A percentile compares a stretch with the other conserved stretches of the same genome.
These are phyloP conservation scores for Diplocarpon mali DNA, from an alignment of 2,329 filamentous ascomycete genomes.

Conservation along the genomic window DNA sequence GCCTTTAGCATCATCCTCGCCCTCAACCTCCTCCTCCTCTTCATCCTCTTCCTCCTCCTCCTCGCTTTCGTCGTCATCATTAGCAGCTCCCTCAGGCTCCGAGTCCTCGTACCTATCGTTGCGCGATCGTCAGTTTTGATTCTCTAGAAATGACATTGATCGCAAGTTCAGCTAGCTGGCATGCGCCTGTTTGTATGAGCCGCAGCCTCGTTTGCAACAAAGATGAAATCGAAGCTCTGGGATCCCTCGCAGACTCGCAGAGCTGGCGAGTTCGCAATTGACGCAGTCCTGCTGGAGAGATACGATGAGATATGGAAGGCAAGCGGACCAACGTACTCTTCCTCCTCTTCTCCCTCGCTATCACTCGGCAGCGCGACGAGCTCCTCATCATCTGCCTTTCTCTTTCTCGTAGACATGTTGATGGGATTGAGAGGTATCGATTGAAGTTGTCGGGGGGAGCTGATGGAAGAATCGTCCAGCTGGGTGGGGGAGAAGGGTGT, in stretches of 20 bases:
- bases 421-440: background rate
- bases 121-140: constrained; percentile 8
- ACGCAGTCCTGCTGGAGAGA: background rate
- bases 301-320: background rate
- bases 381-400: constrained; percentile 25
- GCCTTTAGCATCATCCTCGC: constrained; percentile 16
- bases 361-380: constrained; percentile 24
- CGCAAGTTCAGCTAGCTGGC: constrained; percentile 2
- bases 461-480: background rate
- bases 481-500: background rate
- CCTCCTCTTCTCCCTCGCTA: constrained; percentile 22
- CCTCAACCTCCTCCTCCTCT: constrained; percentile 18
- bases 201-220: constrained; percentile 2
- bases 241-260: constrained; percentile 6
- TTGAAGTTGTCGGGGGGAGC: background rate
- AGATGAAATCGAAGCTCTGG: constrained; percentile 1
- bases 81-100: constrained; percentile 24
- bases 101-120: constrained; percentile 26
- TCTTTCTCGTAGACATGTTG: constrained; percentile 20
- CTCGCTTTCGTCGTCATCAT: constrained; percentile 29
- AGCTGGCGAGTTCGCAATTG: constrained; percentile 5
- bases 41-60: constrained; percentile 25
- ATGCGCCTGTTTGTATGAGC: constrained; percentile 2
- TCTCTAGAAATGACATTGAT: background rate
- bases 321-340: constrained; percentile 18